Evolutionary conservation across 495 filamentous ascomycete genomes (phyloP).

Genomic region (Glutinoglossum americanum): DNA sequence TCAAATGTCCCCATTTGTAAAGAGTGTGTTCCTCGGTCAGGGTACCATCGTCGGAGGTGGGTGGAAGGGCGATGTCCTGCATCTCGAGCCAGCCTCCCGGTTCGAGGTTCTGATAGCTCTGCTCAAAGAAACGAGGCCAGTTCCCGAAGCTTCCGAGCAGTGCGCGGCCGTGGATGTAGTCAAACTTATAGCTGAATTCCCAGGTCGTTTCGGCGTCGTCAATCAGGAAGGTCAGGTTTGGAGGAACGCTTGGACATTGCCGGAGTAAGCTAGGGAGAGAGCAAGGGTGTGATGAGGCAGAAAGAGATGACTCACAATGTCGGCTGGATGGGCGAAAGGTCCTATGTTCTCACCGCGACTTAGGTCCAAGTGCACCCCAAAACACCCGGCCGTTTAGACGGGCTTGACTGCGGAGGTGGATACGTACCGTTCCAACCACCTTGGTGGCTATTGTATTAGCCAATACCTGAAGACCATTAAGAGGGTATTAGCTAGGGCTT

Average conservation of each 20-base stretch:
- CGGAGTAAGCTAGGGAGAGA: not conserved
- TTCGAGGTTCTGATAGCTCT: conserved; percentile 26
- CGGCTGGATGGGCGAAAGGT: no score
- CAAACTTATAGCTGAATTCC: conserved; percentile 20
- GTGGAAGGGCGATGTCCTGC: conserved; percentile 25
- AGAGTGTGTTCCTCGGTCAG: conserved; percentile 19
- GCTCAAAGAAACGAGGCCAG: conserved; percentile 30
- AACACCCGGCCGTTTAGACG: no score
- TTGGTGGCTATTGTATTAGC: no score
- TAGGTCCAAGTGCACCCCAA: not conserved
- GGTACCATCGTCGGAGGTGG: conserved; percentile 30
- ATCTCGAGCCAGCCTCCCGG: conserved; percentile 42
- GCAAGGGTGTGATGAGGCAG: not conserved
- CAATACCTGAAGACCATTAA: no score
- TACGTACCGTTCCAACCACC: no score
- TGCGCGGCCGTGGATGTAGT: conserved; percentile 40
- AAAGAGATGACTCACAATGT: not conserved
- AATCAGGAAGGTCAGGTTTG: conserved; percentile 4
- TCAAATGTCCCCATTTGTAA: conserved; percentile 13
- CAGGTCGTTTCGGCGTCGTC: conserved; percentile 3
- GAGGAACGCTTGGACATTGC: not conserved
- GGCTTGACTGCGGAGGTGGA: no score
- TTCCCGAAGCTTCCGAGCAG: conserved; percentile 35
- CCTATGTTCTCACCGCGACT: no score
- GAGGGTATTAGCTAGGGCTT: no score